A percentile compares a stretch with the other conserved stretches of the same genome.
These are phyloP conservation scores for Cladosporium halotolerans DNA, from an alignment of 2,329 filamentous ascomycete genomes.

Conservation along the genomic window DNA sequence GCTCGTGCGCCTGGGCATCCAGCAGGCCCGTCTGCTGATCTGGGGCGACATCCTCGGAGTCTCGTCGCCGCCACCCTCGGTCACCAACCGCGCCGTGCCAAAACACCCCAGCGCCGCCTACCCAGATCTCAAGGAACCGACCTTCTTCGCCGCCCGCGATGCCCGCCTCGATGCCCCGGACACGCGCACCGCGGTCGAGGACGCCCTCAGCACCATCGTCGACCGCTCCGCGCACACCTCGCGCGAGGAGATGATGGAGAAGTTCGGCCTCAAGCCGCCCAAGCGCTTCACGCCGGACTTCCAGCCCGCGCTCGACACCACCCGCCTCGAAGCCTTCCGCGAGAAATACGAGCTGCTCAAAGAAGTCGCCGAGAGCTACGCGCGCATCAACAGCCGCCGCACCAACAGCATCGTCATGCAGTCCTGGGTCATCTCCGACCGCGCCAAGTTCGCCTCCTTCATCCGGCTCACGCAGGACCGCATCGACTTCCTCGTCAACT, in stretches of 20 bases:
- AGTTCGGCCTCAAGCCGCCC: conserved; percentile 40
- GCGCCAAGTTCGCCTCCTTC: conserved; percentile 35
- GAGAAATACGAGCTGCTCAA: conserved; percentile 39
- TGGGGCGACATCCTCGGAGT: conserved; percentile 45
- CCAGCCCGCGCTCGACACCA: conserved; percentile 39
- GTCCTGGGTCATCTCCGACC: conserved; percentile 39
- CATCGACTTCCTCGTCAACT: conserved; percentile 39
- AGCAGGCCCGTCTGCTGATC: conserved; percentile 43
- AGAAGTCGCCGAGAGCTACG: conserved; percentile 31
- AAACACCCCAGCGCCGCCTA: conserved; percentile 39
- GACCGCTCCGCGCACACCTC: conserved; percentile 35
- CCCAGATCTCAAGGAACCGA: conserved; percentile 39
- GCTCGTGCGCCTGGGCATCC: conserved; percentile 39
- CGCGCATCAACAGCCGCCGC: conserved; percentile 27
- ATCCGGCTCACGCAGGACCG: conserved; percentile 36
- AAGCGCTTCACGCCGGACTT: conserved; percentile 33
- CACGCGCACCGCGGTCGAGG: conserved; percentile 34
- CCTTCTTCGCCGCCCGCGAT: conserved; percentile 41
- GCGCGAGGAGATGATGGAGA: conserved; percentile 40
- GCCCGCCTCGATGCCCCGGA: conserved; percentile 35
- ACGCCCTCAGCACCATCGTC: conserved; percentile 39
- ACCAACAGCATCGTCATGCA: conserved; percentile 26
- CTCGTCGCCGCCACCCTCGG: conserved; percentile 36
- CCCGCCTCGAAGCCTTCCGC: conserved; percentile 40
- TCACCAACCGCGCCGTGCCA: conserved; percentile 40